Base-by-base conservation (phyloP, 2,329 filamentous ascomycete species). In the Alternaria triticina region DNA sequence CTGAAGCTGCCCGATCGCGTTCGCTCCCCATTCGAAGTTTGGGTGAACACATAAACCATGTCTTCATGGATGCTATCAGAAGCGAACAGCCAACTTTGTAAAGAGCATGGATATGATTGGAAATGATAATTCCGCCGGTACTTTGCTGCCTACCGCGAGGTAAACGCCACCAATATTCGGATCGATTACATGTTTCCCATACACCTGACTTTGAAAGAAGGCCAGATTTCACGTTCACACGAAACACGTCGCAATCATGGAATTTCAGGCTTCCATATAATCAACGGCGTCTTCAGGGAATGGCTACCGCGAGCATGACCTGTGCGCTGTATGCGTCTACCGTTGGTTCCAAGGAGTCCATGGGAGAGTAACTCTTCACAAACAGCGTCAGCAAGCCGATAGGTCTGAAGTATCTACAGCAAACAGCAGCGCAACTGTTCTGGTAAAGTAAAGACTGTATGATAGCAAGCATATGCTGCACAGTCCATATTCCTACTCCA, bases 361-460 rank as follows among this genome's bases (percentile, higher is more conserved):
- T 17, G 36, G 33, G 36, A 17, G 15, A 17, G 36, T 17, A 40
- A 1, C 36, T 40, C n/a, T 40, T 40, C 36, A 40, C 36, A 40
- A 40, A 40, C 36, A 40, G 9, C 36, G 36, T 17, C 36, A 40
- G 36, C 36, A 40, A 40, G 36, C 36, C 36, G 36, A 40, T 1
- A 11, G 0, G 36, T 40, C 36, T 40, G n/a, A 1, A 40, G 15
- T 40, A 3, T 17, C 15, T 17, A 40, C n/a, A 11, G 36, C 36
- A 40, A 40, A 17, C 36, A 17, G 36, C n/a, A 17, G n/a, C 36
- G 0, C 15, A 40, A 11, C 0, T 0, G 5, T 17, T 11, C 15
- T 17, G 33, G 36, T 40, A 10, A 17, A 17, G 15, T 17, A 11
- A 40, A 40, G 8, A 17, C 2, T 11, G 8, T 40, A 40, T 17